Percentiles rank a stretch among this genome's conserved stretches.
Conservation (phyloP, 352 stramenopile genomes). For the Phytopythium cucurbitacearum region DNA sequence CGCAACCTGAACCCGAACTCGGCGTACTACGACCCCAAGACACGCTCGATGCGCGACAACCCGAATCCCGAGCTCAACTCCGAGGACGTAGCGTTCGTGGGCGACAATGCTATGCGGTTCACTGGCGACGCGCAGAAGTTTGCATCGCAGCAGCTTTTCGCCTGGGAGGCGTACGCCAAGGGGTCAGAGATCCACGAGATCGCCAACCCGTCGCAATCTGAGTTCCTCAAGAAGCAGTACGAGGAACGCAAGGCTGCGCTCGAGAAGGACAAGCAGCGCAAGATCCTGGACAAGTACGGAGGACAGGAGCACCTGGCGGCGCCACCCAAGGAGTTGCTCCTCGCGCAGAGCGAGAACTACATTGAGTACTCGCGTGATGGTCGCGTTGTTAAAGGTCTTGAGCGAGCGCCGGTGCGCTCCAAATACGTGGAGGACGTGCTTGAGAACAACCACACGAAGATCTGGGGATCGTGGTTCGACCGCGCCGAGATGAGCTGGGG, state of each 20-base stretch:
- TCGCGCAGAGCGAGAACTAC: constrained; percentile 89
- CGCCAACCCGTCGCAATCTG: constrained; percentile 94
- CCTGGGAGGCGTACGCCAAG: constrained; percentile 92
- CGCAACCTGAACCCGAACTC: constrained; percentile 97
- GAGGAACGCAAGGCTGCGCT: constrained; percentile 70
- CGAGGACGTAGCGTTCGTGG: constrained; percentile 92
- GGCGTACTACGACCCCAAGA: constrained; percentile 99
- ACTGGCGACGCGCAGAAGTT: constrained; percentile 92
- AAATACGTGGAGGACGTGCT: constrained; percentile 99
- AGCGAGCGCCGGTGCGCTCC: constrained; percentile 77
- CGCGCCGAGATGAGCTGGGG: constrained; percentile 93
- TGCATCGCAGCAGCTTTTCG: constrained; percentile 94
- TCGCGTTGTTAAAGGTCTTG: constrained; percentile 77
- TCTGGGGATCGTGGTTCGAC: constrained; percentile 99
- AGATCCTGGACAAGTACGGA: constrained; percentile 96
- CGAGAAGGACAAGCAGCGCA: constrained; percentile 59
- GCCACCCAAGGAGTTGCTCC: constrained; percentile 67
- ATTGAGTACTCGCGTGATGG: constrained; percentile 94
- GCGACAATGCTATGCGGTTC: constrained; percentile 95
- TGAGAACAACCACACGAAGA: constrained; percentile 94
- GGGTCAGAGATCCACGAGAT: constrained; percentile 93
- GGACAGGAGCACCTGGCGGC: constrained; percentile 90
- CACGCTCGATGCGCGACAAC: constrained; percentile 97
- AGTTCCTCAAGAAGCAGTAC: constrained; percentile 95
- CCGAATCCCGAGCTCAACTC: constrained; percentile 93